These are phyloP conservation scores for Pyricularia grisea DNA, from an alignment of 2,329 filamentous ascomycete genomes.

Conservation along the genomic window DNA sequence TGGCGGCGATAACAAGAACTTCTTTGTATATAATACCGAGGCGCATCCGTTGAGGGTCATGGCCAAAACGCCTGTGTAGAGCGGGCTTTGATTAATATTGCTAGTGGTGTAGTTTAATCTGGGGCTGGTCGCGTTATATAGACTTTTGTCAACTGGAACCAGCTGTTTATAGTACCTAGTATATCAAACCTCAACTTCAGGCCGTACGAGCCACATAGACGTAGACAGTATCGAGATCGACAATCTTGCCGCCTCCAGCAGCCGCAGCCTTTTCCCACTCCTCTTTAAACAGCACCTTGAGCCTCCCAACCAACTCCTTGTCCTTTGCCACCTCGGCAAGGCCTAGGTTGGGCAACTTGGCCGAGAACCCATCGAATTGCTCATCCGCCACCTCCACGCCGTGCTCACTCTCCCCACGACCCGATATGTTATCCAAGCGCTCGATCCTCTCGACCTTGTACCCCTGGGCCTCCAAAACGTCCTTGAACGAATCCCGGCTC, in stretches of 20 bases:
- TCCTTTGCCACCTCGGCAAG: slow-evolving; percentile 5
- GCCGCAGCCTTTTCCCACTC: slow-evolving; percentile 21
- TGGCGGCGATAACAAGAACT: not conserved
- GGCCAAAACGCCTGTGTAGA: not conserved
- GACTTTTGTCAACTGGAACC: too few species aligned
- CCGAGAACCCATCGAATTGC: slow-evolving; percentile 17
- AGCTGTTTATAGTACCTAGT: too few species aligned
- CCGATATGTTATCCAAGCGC: slow-evolving; percentile 16
- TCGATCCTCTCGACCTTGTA: slow-evolving; percentile 16
- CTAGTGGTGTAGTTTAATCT: not conserved
- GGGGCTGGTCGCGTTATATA: too few species aligned
- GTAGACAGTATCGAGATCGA: slow-evolving; percentile 18
- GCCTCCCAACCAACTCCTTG: slow-evolving; percentile 15
- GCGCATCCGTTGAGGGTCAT: slow-evolving; percentile 29
- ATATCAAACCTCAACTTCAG: too few species aligned
- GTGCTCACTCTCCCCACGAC: slow-evolving; percentile 14
- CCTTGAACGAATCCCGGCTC: slow-evolving; percentile 17
- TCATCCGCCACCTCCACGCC: slow-evolving; percentile 17
- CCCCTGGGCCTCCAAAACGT: slow-evolving; percentile 18
- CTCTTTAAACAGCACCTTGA: slow-evolving; percentile 17
- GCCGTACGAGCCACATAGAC: slow-evolving; percentile 17
- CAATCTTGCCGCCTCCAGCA: slow-evolving; percentile 15
- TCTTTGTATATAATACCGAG: slow-evolving; percentile 34
- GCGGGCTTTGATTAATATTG: not conserved
- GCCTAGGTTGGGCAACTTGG: slow-evolving; percentile 12